Evolutionary conservation across 352 stramenopile species (phyloP), one percentile per base, ranked within the genome.

Genomic region (Globisporangium nodosum): DNA sequence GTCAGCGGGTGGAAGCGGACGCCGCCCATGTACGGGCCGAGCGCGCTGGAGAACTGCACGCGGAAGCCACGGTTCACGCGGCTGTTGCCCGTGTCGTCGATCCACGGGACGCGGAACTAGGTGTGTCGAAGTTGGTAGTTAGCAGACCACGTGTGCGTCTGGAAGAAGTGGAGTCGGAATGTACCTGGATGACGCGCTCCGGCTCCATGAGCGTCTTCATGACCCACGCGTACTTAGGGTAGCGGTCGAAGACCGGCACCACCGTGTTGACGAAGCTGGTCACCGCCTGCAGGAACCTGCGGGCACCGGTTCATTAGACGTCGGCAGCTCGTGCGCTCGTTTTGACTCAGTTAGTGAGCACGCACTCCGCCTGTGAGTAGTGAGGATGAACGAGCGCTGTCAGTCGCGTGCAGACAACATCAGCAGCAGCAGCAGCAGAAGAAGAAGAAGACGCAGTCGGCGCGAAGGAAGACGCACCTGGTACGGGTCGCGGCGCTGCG

Each of bases 11-110:
- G 87, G 74, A 99, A 98, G 56, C 98, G 94, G 24, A 99, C 70
- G n/a, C 87, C 88, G 52, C 97, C 97, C 65, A 98, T 96, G 73
- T 98, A 99, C 39, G 94, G 96, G 31, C 84, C 84, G 55, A 87
- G 60, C 30, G 81, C 80, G 61, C 81, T 92, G 6, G 88, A 98
- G 68, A 99, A 99, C 78, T 99, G 97, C 61, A 99, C 92, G 52
- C 96, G 94, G 77, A 96, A 98, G 50, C 96, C 97, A 37, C 97
- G 89, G 77, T 98, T 99, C 61, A 98, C 95, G 37, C 96, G 87
- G 52, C 88, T 86, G 56, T 96, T 97, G 40, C 96, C 96, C 33
- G 86, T 83, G 70, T 99, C 97, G 68, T 99, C 97, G 60, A 98
- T 94, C 96, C 96, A 99, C 12, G 96, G 90, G 27, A 98, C 92